Conservation (phyloP, 345 rosid species). For the Eucalyptus brandiana region DNA sequence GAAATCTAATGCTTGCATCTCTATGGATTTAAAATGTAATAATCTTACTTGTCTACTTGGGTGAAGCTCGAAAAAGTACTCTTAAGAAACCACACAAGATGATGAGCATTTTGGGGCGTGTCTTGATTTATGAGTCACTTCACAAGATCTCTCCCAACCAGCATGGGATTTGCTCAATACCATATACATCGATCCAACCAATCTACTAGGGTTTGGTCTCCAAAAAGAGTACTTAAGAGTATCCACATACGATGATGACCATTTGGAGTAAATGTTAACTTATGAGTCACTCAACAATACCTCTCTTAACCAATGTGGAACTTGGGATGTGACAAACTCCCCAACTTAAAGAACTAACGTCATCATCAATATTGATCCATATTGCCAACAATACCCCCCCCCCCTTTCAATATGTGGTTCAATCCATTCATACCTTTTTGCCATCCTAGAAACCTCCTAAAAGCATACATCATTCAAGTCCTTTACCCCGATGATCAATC, state of each 20-base stretch:
- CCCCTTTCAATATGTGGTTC: neutral
- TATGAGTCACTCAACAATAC: neutral
- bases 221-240: neutral
- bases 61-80: neutral
- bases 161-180: neutral
- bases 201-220: neutral
- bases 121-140: neutral
- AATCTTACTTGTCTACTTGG: neutral
- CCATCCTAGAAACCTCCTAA: neutral
- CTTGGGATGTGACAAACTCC: neutral
- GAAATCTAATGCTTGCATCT: neutral
- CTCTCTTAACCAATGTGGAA: neutral
- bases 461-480: neutral
- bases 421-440: neutral
- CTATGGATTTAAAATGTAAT: neutral
- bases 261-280: neutral
- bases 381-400: neutral
- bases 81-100: neutral
- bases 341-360: neutral
- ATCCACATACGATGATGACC: neutral
- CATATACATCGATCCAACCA: neutral
- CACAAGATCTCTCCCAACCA: neutral
- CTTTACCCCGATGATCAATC: neutral
- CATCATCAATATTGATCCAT: neutral
- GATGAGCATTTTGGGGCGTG: neutral